Evolutionary conservation across 1,284 basidiomycete species (phyloP), one percentile per base, ranked within the genome.

Genomic region (Rhodotorula glutinis): DNA sequence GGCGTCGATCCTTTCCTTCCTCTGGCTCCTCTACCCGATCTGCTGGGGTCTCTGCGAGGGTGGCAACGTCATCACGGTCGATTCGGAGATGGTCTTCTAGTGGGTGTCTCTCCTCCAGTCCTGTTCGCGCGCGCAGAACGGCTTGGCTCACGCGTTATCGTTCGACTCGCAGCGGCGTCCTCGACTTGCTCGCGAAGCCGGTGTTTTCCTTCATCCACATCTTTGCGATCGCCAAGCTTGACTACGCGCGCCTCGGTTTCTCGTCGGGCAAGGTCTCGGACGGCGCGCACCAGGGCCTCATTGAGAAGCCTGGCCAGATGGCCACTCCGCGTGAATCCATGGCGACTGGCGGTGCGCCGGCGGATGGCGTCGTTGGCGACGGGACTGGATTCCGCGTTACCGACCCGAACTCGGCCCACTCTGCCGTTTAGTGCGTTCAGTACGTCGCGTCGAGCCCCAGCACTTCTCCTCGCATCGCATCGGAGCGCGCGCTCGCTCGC

Each of bases 141-240:
- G n/a, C n/a, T n/a, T n/a, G n/a, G n/a, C n/a, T n/a, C 21, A 13
- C 1, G 13, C 21, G 4, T 11, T 38, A 7, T 38, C 33, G 9
- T 25, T 29, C 21, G 44, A 25, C 10, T 38, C 43, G 17, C 43
- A 44, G 43, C 43, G 43, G 43, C 14, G 21, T 44, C 43, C 43
- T 87, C 64, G 86, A 87, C 73, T 61, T 87, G 21, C 65, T 87
- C 70, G 81, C 83, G 65, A 85, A 83, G 61, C 84, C 84, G 7
- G 76, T 83, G 63, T 85, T 83, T 76, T 74, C 82, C 25, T 63
- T 79, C 62, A 44, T 56, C n/a, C 38, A 16, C 46, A 13, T 27
- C 25, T 5, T 21, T 21, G 7, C 23, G 9, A 33, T 29, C 16
- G 7, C 43, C 4, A 44, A 51, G 16, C 49, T 51, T 13, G 49